A percentile compares a stretch with the other conserved stretches of the same genome.
Evolutionary conservation across 108 stramenopile genomes (phyloP).

Genomic region (Hondaea fermentalgiana): DNA sequence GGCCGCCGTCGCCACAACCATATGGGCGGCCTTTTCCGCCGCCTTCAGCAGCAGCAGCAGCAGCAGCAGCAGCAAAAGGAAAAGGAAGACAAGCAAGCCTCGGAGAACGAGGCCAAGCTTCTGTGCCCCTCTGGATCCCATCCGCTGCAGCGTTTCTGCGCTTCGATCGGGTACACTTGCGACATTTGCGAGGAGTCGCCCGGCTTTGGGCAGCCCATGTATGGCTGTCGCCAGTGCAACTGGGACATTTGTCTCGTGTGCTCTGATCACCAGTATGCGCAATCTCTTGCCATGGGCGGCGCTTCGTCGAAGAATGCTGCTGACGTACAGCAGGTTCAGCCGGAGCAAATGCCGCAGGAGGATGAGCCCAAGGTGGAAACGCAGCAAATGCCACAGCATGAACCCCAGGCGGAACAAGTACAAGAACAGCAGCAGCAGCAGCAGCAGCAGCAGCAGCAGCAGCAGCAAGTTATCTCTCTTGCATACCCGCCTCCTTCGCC

Average conservation of each 20-base stretch:
- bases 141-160: background rate
- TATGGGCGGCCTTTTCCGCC: background rate
- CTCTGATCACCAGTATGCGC: background rate
- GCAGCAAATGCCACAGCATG: too few species aligned
- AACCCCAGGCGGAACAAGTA: too few species aligned
- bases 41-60: background rate
- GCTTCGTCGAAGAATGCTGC: too few species aligned
- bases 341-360: too few species aligned
- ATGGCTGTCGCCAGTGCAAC: constrained; percentile 8
- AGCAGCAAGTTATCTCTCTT: too few species aligned
- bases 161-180: background rate
- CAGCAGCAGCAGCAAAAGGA: background rate
- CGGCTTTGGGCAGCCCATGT: background rate
- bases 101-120: background rate
- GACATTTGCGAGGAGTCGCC: background rate
- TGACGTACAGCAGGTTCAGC: too few species aligned
- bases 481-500: background rate
- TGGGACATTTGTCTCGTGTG: background rate
- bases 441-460: too few species aligned
- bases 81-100: background rate
- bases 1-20: background rate
- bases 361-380: too few species aligned
- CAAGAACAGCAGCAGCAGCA: too few species aligned
- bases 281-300: background rate
- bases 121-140: background rate